Conservation (phyloP, 257 asterid species). For the Schizonepeta tenuifolia region DNA sequence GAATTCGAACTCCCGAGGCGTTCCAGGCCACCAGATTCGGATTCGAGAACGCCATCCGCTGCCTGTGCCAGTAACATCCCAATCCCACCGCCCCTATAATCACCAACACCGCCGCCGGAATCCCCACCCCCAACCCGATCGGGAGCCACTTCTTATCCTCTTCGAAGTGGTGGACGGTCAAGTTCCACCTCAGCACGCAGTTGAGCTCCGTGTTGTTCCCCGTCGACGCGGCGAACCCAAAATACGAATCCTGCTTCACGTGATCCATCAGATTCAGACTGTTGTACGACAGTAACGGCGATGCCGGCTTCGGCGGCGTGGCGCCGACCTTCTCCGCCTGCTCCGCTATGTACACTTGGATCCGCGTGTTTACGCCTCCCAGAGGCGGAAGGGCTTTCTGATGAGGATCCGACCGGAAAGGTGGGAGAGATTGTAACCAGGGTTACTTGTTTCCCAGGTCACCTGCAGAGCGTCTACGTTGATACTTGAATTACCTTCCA, state of each 20-base stretch:
- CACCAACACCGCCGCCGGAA: conserved; percentile 48
- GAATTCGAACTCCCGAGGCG: conserved; percentile 71
- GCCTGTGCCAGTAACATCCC: conserved; percentile 40
- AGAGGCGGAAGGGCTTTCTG: conserved; percentile 51
- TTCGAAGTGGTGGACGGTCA: conserved; percentile 59
- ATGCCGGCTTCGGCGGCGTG: conserved; percentile 57
- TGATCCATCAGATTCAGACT: conserved; percentile 42
- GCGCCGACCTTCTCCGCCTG: conserved; percentile 43
- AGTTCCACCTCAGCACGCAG: conserved; percentile 79
- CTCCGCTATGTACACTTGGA: conserved; percentile 57
- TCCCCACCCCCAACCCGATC: conserved; percentile 55
- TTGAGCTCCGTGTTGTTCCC: conserved; percentile 61
- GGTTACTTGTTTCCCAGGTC: too few species aligned
- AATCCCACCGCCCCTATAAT: conserved; percentile 43
- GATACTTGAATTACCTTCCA: conserved; percentile 40
- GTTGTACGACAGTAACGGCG: conserved; percentile 35
- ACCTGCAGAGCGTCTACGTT: conserved; percentile 67
- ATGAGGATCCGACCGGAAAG: conserved; percentile 59
- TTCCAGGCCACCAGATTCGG: conserved; percentile 67
- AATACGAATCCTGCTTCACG: conserved; percentile 63
- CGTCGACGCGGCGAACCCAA: conserved; percentile 88
- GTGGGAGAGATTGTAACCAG: conserved; percentile 36
- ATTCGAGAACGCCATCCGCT: conserved; percentile 37
- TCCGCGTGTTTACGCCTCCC: conserved; percentile 51
- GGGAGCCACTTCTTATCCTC: conserved; percentile 28